phyloP scores from a whole-genome alignment of 768 basidiomycete genomes.

The Crassisporium funariophilum region DNA sequence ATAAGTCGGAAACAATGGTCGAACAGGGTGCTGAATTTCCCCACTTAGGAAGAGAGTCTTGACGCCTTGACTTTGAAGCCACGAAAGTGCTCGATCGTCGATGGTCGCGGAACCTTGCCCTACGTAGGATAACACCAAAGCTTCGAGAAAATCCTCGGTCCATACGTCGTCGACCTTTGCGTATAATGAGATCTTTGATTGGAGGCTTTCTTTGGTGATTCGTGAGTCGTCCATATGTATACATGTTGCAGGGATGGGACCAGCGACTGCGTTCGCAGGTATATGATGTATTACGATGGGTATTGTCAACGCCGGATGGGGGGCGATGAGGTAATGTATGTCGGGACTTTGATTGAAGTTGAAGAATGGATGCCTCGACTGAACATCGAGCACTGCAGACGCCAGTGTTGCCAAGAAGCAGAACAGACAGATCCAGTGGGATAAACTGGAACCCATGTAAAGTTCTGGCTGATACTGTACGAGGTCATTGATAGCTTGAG shows the following conservation, averaged over 20 bases:
- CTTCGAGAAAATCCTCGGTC: constrained; percentile 29
- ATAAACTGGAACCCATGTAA: too few relatives aligned
- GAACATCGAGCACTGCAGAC: constrained; percentile 6
- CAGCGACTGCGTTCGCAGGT: constrained; percentile 9
- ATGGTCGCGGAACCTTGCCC: constrained; percentile 25
- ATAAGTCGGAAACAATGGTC: constrained; percentile 15
- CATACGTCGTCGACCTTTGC: constrained; percentile 36
- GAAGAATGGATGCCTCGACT: constrained; percentile 11
- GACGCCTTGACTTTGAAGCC: constrained; percentile 26
- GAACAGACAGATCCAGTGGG: too few relatives aligned
- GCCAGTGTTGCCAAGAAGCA: too few relatives aligned
- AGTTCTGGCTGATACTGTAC: too few relatives aligned
- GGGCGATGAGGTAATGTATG: constrained; percentile 23
- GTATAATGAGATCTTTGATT: constrained; percentile 25
- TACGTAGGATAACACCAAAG: constrained; percentile 30
- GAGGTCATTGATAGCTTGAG: too few relatives aligned
- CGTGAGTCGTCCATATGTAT: constrained; percentile 26
- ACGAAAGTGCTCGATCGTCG: constrained; percentile 26
- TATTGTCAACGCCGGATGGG: constrained; percentile 15
- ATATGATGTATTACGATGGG: background rate
- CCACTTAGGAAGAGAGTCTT: constrained; percentile 24
- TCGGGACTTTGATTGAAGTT: constrained; percentile 14
- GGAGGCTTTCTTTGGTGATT: constrained; percentile 28
- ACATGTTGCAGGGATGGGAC: constrained; percentile 26
- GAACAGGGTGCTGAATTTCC: constrained; percentile 16